phyloP scores from a whole-genome alignment of 495 filamentous ascomycete genomes.

The Aspergillus sclerotiicarbonarius region DNA sequence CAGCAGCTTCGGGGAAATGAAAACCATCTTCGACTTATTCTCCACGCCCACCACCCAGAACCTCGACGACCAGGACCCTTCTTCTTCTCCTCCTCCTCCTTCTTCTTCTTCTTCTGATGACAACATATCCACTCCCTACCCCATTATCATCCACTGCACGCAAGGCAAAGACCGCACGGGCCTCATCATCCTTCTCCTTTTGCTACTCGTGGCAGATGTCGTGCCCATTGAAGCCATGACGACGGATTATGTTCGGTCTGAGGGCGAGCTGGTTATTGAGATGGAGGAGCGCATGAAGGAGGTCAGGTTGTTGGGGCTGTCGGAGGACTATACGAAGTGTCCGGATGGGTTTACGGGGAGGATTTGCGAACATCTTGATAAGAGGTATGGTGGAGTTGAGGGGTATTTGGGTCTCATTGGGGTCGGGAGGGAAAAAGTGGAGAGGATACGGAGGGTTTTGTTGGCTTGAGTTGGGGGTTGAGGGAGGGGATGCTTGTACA shows the following conservation, averaged over 20 bases:
- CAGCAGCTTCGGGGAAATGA: conserved; percentile 60
- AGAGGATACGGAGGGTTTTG: conserved; percentile 31
- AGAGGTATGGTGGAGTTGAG: conserved; percentile 58
- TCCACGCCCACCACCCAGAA: conserved; percentile 19
- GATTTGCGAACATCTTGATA: conserved; percentile 49
- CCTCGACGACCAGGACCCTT: conserved; percentile 14
- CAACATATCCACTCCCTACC: conserved; percentile 36
- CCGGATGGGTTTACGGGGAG: conserved; percentile 53
- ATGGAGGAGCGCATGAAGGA: conserved; percentile 62
- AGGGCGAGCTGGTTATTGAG: conserved; percentile 59
- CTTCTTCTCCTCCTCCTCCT: too few species aligned
- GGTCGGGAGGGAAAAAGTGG: conserved; percentile 42
- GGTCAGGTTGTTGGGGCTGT: conserved; percentile 64
- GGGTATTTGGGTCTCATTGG: conserved; percentile 61
- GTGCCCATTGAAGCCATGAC: conserved; percentile 56
- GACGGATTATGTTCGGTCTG: conserved; percentile 66
- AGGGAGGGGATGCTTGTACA: neutral
- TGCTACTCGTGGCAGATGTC: conserved; percentile 57
- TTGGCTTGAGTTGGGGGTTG: conserved; percentile 6
- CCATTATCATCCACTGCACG: conserved; percentile 74
- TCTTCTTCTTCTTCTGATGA: neutral
- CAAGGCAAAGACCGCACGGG: conserved; percentile 89
- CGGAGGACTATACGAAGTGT: conserved; percentile 65
- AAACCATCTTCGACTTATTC: conserved; percentile 51
- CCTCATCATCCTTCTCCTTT: conserved; percentile 60